A percentile compares a stretch with the other conserved stretches of the same genome.
These are phyloP conservation scores for Aspergillus costaricaensis DNA, from an alignment of 2,329 filamentous ascomycete genomes.

Conservation along the genomic window DNA sequence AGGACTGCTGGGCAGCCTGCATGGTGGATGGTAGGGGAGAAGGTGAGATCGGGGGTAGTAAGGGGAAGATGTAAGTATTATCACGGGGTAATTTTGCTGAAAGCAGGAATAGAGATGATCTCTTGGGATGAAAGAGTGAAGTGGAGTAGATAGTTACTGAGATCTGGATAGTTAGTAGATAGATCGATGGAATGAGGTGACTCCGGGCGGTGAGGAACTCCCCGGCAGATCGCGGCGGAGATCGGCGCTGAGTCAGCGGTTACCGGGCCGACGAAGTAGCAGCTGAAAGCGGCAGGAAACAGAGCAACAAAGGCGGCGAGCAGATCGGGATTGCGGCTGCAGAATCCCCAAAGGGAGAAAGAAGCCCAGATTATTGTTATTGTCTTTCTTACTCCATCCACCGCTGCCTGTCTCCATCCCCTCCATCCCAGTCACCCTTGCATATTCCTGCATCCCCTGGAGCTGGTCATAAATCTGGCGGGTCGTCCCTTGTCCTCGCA, in stretches of 20 bases:
- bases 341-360: constrained; percentile 6
- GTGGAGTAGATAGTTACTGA: not conserved
- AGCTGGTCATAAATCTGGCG: constrained; percentile 24
- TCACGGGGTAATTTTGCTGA: not conserved
- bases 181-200: constrained; percentile 6
- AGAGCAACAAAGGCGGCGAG: constrained; percentile 3
- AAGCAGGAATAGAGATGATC: not conserved
- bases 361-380: constrained; percentile 15
- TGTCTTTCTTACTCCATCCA: constrained; percentile 3
- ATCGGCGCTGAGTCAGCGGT: constrained; percentile 34
- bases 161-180: not conserved
- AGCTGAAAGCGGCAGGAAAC: constrained; percentile 29
- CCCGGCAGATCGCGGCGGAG: constrained; percentile 33
- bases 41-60: not conserved
- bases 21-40: constrained; percentile 39
- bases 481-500: constrained; percentile 20
- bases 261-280: constrained; percentile 36
- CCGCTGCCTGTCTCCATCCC: constrained; percentile 2
- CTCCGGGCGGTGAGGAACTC: constrained; percentile 28
- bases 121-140: not conserved
- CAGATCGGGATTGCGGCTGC: constrained; percentile 17
- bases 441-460: constrained; percentile 18
- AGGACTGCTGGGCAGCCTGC: constrained; percentile 61
- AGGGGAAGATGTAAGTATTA: not conserved
- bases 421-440: constrained; percentile 18